Evolutionary conservation across 2,329 filamentous ascomycete species (phyloP), one percentile per base, ranked within the genome.

Genomic region (Fusarium sp.): DNA sequence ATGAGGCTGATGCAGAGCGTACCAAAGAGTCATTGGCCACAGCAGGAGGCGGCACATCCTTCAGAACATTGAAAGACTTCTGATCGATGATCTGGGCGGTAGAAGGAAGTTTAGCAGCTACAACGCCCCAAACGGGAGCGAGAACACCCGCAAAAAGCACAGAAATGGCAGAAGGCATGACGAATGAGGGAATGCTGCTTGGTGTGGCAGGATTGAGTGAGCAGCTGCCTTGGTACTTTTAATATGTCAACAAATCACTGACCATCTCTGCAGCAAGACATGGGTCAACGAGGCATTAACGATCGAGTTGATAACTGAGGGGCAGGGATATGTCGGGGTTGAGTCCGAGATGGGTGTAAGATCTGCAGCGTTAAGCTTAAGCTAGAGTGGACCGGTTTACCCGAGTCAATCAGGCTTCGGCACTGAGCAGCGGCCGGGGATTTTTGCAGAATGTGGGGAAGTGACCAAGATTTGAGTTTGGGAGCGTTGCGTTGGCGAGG

Each of bases 21-120:
- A 73, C 71, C 18, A 68, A 38, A 0, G 70, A 57, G 39, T 59
- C 67, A 26, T 73, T 73, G 13, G 70, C 70, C 2, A 62, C 39
- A 4, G 50, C 21, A 9, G 71, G 70, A 43, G 70, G 70, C 6
- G 57, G 58, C 13, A 73, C 71, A 16, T 66, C 44, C 18, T 59
- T 46, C 60, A 73, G 21, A 15, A 72, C 71, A 38, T 70, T 73
- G 31, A 73, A 73, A 3, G 63, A 44, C 54, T 63, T 73, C 12
- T 73, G 71, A 31, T 73, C 54, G 20, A 73, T 69, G 41, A 73
- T 55, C 55, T 73, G 71, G 18, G 70, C 70, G 3, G 57, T 53
- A 31, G 63, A 37, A 12, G 64, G 64, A 18, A 67, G 57, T 68
- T 72, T 60, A 15, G 49, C 89, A 90, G 63, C 91, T 91, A 59